Conservation (phyloP, 2,329 filamentous ascomycete species). For the Penicillium paneum region DNA sequence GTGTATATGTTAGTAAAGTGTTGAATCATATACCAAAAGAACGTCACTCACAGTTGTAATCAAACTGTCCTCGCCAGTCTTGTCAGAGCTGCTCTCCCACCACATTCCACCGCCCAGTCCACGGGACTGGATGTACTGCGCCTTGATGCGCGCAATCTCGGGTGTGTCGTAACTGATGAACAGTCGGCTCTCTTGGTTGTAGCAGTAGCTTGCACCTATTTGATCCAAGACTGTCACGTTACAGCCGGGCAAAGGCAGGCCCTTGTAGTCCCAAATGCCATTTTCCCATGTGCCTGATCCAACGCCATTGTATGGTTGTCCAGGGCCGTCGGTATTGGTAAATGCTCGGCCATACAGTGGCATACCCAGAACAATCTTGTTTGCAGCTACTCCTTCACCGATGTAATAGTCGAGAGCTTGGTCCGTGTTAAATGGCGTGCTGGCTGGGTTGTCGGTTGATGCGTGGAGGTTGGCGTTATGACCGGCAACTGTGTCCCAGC, state of each 20-base stretch:
- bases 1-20: background rate
- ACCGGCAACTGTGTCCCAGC: slow-evolving; percentile 69
- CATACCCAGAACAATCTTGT: slow-evolving; percentile 85
- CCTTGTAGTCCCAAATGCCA: slow-evolving; percentile 87
- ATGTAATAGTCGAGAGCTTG: slow-evolving; percentile 70
- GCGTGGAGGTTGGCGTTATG: slow-evolving; percentile 79
- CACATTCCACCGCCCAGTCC: slow-evolving; percentile 90
- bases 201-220: slow-evolving; percentile 69
- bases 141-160: slow-evolving; percentile 65
- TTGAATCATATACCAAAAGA: background rate
- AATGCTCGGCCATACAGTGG: slow-evolving; percentile 91
- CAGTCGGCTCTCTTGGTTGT: slow-evolving; percentile 56
- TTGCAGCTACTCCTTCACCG: slow-evolving; percentile 57
- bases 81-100: slow-evolving; percentile 87
- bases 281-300: slow-evolving; percentile 76
- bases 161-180: slow-evolving; percentile 77
- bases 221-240: slow-evolving; percentile 59
- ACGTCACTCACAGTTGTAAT: slow-evolving; percentile 53
- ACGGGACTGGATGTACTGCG: slow-evolving; percentile 63
- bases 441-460: slow-evolving; percentile 53
- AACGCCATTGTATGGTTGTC: slow-evolving; percentile 65
- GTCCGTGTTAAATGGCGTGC: slow-evolving; percentile 75
- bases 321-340: slow-evolving; percentile 70
- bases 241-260: slow-evolving; percentile 66
- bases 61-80: slow-evolving; percentile 61